Conservation (phyloP, 495 filamentous ascomycete species). For the Penicillium nucicola region DNA sequence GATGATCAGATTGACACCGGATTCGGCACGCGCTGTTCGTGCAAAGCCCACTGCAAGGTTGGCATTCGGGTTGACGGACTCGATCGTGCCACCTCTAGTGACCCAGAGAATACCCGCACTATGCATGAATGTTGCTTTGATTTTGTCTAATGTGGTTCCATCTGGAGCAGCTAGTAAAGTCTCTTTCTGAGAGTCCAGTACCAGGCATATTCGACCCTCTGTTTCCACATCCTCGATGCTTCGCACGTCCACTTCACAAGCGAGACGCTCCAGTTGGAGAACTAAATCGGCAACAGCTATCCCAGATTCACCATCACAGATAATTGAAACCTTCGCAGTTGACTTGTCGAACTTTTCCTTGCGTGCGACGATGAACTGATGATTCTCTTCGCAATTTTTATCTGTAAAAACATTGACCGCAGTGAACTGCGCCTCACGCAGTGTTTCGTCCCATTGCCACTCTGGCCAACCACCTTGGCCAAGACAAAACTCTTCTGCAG, state of each 20-base stretch:
- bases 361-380: constrained; percentile 2
- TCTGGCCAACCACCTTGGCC: background rate
- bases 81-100: constrained; percentile 14
- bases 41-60: constrained; percentile 24
- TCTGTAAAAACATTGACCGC: background rate
- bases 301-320: background rate
- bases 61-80: constrained; percentile 17
- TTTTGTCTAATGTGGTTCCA: background rate
- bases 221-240: constrained; percentile 8
- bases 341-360: background rate
- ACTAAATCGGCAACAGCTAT: background rate
- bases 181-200: constrained; percentile 13
- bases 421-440: constrained; percentile 3
- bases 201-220: constrained; percentile 20
- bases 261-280: background rate
- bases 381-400: background rate
- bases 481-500: background rate
- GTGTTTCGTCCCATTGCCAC: background rate
- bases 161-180: constrained; percentile 6
- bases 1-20: constrained; percentile 22
- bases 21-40: constrained; percentile 31
- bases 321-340: constrained; percentile 11
- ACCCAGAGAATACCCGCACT: constrained; percentile 30
- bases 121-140: constrained; percentile 22
- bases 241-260: background rate